Base-by-base conservation (phyloP, 345 rosid species). In the Sonneratia alba region DNA sequence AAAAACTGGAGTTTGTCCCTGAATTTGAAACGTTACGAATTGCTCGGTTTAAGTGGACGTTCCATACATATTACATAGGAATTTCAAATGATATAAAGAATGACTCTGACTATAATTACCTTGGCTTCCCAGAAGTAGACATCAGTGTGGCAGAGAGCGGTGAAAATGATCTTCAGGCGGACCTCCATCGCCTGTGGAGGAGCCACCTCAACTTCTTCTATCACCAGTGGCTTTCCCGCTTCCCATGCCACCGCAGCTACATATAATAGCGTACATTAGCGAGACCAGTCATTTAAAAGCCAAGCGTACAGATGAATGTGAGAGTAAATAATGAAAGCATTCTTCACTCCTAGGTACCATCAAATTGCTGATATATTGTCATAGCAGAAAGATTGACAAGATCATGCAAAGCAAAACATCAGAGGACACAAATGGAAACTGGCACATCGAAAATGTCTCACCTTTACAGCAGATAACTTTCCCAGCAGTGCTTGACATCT, bases 231-330 rank as follows among this genome's bases (percentile, higher is more conserved):
- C 80, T 86, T 86, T 51, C 87, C 86, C 8, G 90, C 86, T 70
- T 86, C 86, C 87, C 87, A 86, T 37, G 85, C 85, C 59, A 86
- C 85, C 6, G 85, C 87, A 78, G 86, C 90, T 82, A 56, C 77
- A 76, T 7, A 32, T 47, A 4, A 53, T 8, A 18, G 16, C 16
- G 59, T 6, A 53, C 22, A 19, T 21, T 16, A 48, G 16, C 32
- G 0, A 15, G 18, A 34, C 9, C 66, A 34, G 66, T n/a, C 66
- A 61, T 12, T 32, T 22, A 61, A 53, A 53, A 53, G 6, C 10
- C 45, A 9, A 42, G 45, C 7, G 45, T 42, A 42, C 10, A 4
- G 22, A 53, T 24, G 13, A 1, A 5, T 5, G 10, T 19, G 63
- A 8, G 7, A 57, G 13, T 10, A 13, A 47, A 47, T 47, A 8